Evolutionary conservation across 148 eudicot species (phyloP).

Genomic region (Fallopia convolvulus): DNA sequence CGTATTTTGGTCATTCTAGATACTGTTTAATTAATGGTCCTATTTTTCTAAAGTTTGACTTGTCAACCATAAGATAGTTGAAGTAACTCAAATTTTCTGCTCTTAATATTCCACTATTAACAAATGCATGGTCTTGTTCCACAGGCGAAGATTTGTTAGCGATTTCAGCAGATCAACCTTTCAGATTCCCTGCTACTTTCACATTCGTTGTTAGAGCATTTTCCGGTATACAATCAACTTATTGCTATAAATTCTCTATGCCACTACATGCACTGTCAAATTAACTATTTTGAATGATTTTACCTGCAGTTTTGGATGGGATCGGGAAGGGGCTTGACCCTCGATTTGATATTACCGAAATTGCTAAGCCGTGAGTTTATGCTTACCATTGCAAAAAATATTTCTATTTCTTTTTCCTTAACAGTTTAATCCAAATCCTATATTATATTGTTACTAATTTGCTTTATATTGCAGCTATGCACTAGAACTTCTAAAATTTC

Average conservation of each 20-base stretch:
- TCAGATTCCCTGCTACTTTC: constrained; percentile 87
- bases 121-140: constrained; percentile 1
- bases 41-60: not conserved
- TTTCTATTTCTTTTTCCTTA: not conserved
- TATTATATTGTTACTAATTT: not conserved
- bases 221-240: constrained; percentile 35
- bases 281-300: constrained; percentile 1
- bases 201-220: constrained; percentile 61
- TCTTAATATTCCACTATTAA: not conserved
- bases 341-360: constrained; percentile 98
- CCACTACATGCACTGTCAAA: constrained; percentile 7
- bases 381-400: not conserved
- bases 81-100: not conserved
- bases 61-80: not conserved
- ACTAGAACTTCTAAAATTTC: constrained; percentile 81
- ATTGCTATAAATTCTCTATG: constrained; percentile 11
- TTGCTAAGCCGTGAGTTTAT: constrained; percentile 88
- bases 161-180: constrained; percentile 95
- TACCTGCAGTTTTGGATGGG: constrained; percentile 79
- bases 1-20: not conserved
- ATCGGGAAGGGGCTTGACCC: constrained; percentile 99
- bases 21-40: not conserved
- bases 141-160: constrained; percentile 95
- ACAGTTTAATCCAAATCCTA: not conserved
- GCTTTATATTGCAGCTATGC: constrained; percentile 60